Evolutionary conservation across 345 rosid genomes (phyloP).

Genomic region (Heritiera littoralis): DNA sequence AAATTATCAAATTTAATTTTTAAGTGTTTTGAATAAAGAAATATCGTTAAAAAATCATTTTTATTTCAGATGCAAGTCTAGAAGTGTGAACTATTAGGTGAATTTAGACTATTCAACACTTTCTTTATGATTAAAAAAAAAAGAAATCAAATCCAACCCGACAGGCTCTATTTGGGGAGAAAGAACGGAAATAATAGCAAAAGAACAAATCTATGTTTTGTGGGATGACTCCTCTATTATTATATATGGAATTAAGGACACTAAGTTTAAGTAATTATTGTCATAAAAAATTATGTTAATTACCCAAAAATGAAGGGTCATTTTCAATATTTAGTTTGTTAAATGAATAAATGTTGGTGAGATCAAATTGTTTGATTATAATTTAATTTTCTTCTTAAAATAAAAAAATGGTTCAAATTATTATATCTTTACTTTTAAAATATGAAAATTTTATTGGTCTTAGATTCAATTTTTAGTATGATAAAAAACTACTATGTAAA

Average conservation of each 20-base stretch:
- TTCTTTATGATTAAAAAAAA: not conserved
- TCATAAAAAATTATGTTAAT: not conserved
- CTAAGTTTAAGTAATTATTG: not conserved
- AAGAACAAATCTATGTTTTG: slow-evolving; percentile 24
- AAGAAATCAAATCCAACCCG: not conserved
- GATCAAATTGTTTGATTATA: not conserved
- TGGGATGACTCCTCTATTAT: not conserved
- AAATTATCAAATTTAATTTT: too few species aligned
- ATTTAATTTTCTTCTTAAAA: too few species aligned
- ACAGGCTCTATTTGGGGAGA: not conserved
- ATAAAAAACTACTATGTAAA: too few species aligned
- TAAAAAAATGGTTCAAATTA: not conserved
- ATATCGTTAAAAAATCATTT: too few species aligned
- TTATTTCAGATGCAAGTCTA: not conserved
- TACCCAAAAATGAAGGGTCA: too few species aligned
- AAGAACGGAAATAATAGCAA: slow-evolving; percentile 15
- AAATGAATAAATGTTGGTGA: not conserved
- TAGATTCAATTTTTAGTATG: too few species aligned
- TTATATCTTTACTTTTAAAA: too few species aligned
- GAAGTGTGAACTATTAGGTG: slow-evolving; percentile 32
- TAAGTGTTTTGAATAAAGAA: too few species aligned
- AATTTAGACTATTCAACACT: slow-evolving; percentile 26
- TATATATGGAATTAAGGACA: not conserved
- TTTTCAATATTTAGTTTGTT: not conserved
- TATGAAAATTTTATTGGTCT: too few species aligned